Evolutionary conservation across 306 rosid genomes (phyloP), one percentile per base, ranked within the genome.

Genomic region (Pterocarpus santalinus): DNA sequence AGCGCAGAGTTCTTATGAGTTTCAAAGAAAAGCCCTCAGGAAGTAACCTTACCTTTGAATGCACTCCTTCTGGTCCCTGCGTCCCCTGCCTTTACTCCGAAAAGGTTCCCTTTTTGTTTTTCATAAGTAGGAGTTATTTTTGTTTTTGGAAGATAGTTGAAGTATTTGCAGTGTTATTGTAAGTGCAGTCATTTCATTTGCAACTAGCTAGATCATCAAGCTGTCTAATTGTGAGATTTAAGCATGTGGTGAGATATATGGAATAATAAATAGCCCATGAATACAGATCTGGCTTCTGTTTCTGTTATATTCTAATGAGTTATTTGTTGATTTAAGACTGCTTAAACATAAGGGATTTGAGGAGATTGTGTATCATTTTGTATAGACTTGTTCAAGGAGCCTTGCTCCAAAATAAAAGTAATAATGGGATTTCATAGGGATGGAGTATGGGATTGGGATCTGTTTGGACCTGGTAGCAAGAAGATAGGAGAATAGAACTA

Each of bases 51-150:
- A 86, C 97, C 51, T 95, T 86, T 71, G 94, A 90, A n/a, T 95
- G 98, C 85, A 78, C 95, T 81, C 97, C 94, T 73, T 90, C 95
- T 61, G 98, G 98, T 41, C 98, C 98, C 38, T 95, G 98, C 58
- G 87, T 95, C 22, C 87, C 97, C 51, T 95, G 97, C 90, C 90
- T 85, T n/a, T 89, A 85, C 87, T 89, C 92, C 2, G 98, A 92
- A 73, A 95, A 95, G 98, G 98, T 92, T 51, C 11, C 22, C 1
- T 80, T 77, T 85, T 55, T 15, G 22, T 5, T 64, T 35, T 35
- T 3, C 4, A 7, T 34, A 30, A 69, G 11, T 28, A 41, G 17
- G 17, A 13, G 4, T 8, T 66, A 41, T 51, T 14, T n/a, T 51
- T 8, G 44, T 28, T 47, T 41, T 5, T 16, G 16, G 8, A 58